A percentile compares a stretch with the other conserved stretches of the same genome.
These are phyloP conservation scores for Puccinia triticina DNA, from an alignment of 1,284 basidiomycete genomes.

Conservation along the genomic window DNA sequence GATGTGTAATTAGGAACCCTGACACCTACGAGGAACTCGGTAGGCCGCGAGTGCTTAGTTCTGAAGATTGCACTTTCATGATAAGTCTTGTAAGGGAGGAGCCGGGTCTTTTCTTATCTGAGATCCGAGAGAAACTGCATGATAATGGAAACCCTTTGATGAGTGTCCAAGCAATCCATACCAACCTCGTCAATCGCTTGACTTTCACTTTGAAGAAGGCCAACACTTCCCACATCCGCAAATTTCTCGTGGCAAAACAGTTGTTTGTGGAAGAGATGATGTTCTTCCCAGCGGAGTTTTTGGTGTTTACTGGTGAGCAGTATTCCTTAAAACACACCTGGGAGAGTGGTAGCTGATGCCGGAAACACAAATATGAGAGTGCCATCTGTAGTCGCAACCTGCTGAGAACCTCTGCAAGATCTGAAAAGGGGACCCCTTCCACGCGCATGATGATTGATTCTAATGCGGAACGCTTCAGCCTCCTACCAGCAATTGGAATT, in stretches of 20 bases:
- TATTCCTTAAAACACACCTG: background rate
- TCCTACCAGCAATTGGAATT: background rate
- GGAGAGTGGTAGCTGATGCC: no score
- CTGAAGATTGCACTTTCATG: background rate
- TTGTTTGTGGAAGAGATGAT: background rate
- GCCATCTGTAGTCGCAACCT: background rate
- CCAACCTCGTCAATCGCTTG: background rate
- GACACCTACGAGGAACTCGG: background rate
- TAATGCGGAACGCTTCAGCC: background rate
- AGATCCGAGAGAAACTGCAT: background rate
- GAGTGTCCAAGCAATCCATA: background rate
- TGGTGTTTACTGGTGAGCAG: background rate
- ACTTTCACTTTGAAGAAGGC: background rate
- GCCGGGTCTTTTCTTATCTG: background rate
- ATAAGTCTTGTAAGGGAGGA: background rate
- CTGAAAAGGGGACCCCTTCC: background rate
- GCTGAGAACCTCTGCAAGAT: background rate
- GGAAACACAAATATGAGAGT: background rate
- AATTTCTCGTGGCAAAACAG: background rate
- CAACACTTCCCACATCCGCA: background rate
- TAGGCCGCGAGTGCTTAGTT: background rate
- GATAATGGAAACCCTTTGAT: background rate
- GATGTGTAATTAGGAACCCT: conserved; percentile 7
- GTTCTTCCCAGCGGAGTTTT: background rate
- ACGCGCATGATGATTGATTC: background rate